Evolutionary conservation across 495 filamentous ascomycete species (phyloP), one percentile per base, ranked within the genome.

Genomic region (Daldinia caldariorum): DNA sequence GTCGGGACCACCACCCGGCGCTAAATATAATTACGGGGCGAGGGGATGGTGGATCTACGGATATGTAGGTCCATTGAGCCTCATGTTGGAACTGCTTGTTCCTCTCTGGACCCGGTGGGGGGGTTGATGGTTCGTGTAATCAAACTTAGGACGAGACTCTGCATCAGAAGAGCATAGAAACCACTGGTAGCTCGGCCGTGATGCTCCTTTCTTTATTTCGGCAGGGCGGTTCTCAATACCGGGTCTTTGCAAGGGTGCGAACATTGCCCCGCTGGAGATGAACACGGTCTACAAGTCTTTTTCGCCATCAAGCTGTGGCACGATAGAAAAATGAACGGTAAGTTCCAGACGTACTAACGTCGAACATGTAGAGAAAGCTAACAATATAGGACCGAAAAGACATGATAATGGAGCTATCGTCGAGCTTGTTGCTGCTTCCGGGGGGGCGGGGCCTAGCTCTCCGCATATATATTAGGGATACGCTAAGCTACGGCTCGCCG

Each of bases 361-460:
- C 22, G 35, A 20, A 64, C 5, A 58, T 13, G 18, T 26, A 50
- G 49, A 62, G 38, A 18, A n/a, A n/a, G 3, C 34, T 34, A 12
- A 22, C 38, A 18, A 39, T 29, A 53, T 71, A 66, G 62, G 62
- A 16, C 68, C 68, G 69, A 66, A 63, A 56, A 57, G 22, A 37
- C 22, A 41, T 49, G 26, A 64, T 51, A 9, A 14, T 10, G 37
- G 18, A 22, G 20, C 45, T 56, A 56, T 26, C 43, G 37, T 63
- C 58, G 63, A 70, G 57, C 66, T 73, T 38, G 66, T 69, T 73
- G 63, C 70, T 66, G 45, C 61, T 66, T 76, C 58, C 51, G 71
- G 70, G 70, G 69, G 67, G 60, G 61, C 71, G 74, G 74, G 74
- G 65, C 58, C 32, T 74, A 54, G 71, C 61, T 58, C 61, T 74